Evolutionary conservation across 2,329 filamentous ascomycete genomes (phyloP).

Genomic region (Byssoonygena ceratinophila): DNA sequence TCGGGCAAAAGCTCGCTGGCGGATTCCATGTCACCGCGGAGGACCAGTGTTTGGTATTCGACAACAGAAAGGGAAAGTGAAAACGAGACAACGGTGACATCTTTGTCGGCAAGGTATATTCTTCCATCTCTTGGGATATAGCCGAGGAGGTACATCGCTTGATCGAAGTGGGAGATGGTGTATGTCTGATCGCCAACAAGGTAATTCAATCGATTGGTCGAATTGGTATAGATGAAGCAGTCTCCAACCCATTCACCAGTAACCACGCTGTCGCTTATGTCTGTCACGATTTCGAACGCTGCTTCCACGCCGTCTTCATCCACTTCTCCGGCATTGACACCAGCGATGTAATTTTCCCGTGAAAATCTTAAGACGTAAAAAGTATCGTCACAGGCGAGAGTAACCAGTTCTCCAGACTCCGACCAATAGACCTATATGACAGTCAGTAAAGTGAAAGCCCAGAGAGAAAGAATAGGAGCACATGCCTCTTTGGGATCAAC

Average conservation of each 20-base stretch:
- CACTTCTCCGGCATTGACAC: constrained; percentile 67
- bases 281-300: constrained; percentile 91
- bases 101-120: constrained; percentile 92
- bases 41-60: constrained; percentile 91
- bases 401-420: constrained; percentile 85
- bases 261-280: constrained; percentile 84
- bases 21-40: constrained; percentile 85
- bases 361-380: constrained; percentile 93
- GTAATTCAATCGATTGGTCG: constrained; percentile 92
- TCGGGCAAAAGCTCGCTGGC: constrained; percentile 73
- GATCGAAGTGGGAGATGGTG: constrained; percentile 93
- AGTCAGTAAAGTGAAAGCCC: background rate
- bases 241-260: constrained; percentile 98
- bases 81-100: constrained; percentile 84
- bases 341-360: constrained; percentile 75
- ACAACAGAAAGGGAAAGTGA: constrained; percentile 82
- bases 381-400: constrained; percentile 85
- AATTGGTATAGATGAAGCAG: constrained; percentile 98
- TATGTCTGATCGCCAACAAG: constrained; percentile 96
- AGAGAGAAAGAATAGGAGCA: constrained; percentile 3
- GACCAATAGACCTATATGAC: constrained; percentile 76
- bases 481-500: constrained; percentile 53
- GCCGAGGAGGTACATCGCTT: constrained; percentile 85
- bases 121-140: constrained; percentile 93
- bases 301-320: constrained; percentile 90